Conservation (phyloP, 2,329 filamentous ascomycete species). For the Hypocreales sp. region DNA sequence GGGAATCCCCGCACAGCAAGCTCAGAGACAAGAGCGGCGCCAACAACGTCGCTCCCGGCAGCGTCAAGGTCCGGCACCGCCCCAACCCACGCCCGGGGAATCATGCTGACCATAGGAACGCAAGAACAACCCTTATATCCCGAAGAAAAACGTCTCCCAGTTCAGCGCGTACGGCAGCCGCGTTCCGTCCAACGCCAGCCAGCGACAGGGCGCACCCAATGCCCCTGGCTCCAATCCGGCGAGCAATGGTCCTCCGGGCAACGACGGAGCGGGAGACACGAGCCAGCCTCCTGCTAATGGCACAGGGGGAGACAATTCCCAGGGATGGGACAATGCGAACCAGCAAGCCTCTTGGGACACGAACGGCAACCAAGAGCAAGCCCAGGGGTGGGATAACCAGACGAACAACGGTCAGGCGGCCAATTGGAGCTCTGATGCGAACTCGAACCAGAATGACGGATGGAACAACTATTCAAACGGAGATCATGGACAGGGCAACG, state of each 20-base stretch:
- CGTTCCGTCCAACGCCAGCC: constrained; percentile 2
- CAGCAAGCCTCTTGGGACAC: constrained; percentile 1
- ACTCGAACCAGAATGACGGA: neutral
- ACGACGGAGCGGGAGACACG: constrained; percentile 1
- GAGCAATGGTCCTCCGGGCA: neutral
- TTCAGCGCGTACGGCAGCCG: constrained; percentile 8
- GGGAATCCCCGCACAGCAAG: constrained; percentile 6
- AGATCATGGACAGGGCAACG: no score
- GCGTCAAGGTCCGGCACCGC: constrained; percentile 1
- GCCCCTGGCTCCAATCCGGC: constrained; percentile 1
- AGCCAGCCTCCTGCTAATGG: neutral
- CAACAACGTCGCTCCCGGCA: constrained; percentile 15
- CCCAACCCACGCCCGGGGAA: no score
- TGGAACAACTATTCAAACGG: no score
- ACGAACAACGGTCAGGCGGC: neutral
- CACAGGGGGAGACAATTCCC: neutral
- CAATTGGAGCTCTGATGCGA: neutral
- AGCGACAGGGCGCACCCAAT: constrained; percentile 1
- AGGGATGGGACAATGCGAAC: constrained; percentile 2
- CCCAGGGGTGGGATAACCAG: constrained; percentile 1
- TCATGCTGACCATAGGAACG: no score
- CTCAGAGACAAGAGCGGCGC: constrained; percentile 8
- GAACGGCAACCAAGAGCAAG: neutral
- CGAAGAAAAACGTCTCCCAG: constrained; percentile 6
- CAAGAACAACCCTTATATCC: constrained; percentile 12